Percentiles rank a stretch among this genome's conserved stretches.
These are phyloP conservation scores for Podila epigama DNA, from an alignment of 192 early-diverging fungal genomes.

Conservation along the genomic window DNA sequence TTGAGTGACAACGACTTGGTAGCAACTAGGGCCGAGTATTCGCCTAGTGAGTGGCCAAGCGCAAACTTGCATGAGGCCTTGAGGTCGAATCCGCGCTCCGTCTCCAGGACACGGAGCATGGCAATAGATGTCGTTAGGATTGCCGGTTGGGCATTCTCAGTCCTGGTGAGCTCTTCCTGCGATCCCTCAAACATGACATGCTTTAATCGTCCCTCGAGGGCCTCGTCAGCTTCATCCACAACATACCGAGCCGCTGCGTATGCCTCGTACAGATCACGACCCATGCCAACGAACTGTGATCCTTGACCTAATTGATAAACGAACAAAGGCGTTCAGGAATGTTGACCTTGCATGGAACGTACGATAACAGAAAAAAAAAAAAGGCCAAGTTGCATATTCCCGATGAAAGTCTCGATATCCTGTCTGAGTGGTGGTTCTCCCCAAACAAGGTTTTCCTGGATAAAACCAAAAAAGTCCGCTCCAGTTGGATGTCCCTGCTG, in stretches of 20 bases:
- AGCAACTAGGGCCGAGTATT: conserved; percentile 84
- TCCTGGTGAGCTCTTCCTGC: conserved; percentile 65
- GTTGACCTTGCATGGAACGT: background rate
- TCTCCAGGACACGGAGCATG: conserved; percentile 81
- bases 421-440: no score
- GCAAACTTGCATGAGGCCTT: conserved; percentile 76
- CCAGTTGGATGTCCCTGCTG: no score
- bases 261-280: conserved; percentile 80
- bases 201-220: conserved; percentile 74
- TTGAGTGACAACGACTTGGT: conserved; percentile 68
- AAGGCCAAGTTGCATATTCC: no score
- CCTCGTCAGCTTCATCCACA: conserved; percentile 91
- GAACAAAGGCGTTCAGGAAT: background rate
- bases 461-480: no score
- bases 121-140: conserved; percentile 93
- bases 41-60: conserved; percentile 93
- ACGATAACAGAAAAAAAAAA: no score
- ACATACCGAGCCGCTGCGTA: conserved; percentile 78
- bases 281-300: conserved; percentile 93
- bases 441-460: no score
- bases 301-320: conserved; percentile 67
- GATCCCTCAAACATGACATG: conserved; percentile 90
- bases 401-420: no score
- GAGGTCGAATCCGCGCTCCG: conserved; percentile 81
- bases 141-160: conserved; percentile 88